phyloP scores from a whole-genome alignment of 2,329 filamentous ascomycete genomes.

The Emmonsiellopsis sp. region DNA sequence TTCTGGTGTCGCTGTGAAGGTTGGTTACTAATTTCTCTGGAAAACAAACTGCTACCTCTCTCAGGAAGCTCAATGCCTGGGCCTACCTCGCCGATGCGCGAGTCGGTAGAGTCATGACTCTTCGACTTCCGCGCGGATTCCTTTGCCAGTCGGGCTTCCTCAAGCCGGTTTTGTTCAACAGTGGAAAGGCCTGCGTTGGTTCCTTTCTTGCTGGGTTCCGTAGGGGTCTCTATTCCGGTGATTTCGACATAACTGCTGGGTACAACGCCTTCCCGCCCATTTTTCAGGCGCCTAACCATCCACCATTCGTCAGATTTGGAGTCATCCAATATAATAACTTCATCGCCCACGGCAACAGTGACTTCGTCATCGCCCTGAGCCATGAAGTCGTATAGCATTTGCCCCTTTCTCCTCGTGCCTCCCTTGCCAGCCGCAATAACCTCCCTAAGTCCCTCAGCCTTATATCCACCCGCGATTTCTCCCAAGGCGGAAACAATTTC shows the following conservation, averaged over 20 bases:
- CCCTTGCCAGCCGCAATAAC: conserved; percentile 72
- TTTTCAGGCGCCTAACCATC: conserved; percentile 85
- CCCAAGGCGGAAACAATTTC: conserved; percentile 84
- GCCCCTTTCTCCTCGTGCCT: conserved; percentile 66
- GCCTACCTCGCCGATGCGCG: conserved; percentile 61
- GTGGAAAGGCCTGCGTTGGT: conserved; percentile 54
- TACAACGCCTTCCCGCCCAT: conserved; percentile 89
- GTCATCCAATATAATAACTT: conserved; percentile 84
- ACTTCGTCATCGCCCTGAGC: conserved; percentile 96
- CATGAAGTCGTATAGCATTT: conserved; percentile 90
- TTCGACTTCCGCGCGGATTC: conserved; percentile 60
- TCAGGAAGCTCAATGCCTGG: conserved; percentile 65
- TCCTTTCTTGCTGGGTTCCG: conserved; percentile 43
- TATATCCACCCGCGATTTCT: conserved; percentile 76
- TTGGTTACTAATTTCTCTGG: conserved; percentile 57
- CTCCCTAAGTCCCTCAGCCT: conserved; percentile 71
- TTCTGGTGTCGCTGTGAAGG: conserved; percentile 58
- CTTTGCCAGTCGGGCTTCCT: conserved; percentile 76
- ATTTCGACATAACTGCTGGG: conserved; percentile 94
- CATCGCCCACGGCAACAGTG: conserved; percentile 78
- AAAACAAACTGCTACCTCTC: conserved; percentile 68
- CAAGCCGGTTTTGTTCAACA: conserved; percentile 66
- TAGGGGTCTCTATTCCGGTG: conserved; percentile 54
- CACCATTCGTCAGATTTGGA: conserved; percentile 96
- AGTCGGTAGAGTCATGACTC: conserved; percentile 43